These are phyloP conservation scores for Funneliformis caledonium DNA, from an alignment of 371 early-diverging fungal species.

Conservation along the genomic window DNA sequence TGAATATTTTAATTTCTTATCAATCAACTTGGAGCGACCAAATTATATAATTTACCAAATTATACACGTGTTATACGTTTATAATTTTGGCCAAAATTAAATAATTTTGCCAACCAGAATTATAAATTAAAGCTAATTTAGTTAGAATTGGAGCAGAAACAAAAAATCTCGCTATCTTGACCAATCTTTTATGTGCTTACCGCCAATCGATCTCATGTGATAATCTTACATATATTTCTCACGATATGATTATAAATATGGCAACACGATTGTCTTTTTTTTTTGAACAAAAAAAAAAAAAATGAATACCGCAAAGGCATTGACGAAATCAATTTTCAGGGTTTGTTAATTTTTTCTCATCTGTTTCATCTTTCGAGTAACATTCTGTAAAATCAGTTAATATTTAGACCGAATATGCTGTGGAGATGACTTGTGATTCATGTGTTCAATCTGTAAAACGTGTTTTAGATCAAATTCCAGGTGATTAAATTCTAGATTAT, in stretches of 20 bases:
- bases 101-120: too few species aligned
- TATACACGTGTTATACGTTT: too few species aligned
- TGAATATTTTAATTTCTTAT: neutral
- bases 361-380: neutral
- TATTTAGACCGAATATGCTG: conserved; percentile 74
- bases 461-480: conserved; percentile 58
- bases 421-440: conserved; percentile 81
- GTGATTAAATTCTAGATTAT: conserved; percentile 43
- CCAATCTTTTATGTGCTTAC: too few species aligned
- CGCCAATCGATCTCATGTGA: neutral
- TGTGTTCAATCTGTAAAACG: conserved; percentile 71
- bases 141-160: too few species aligned
- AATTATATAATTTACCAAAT: too few species aligned
- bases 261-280: neutral
- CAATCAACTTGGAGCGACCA: neutral
- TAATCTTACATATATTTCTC: neutral
- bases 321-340: neutral
- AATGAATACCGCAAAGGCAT: neutral
- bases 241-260: neutral
- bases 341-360: neutral
- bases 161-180: too few species aligned
- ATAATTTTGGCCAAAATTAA: too few species aligned
- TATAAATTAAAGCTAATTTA: too few species aligned
- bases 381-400: neutral
- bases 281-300: neutral